phyloP scores from a whole-genome alignment of 768 basidiomycete species.

The Lactarius vividus region DNA sequence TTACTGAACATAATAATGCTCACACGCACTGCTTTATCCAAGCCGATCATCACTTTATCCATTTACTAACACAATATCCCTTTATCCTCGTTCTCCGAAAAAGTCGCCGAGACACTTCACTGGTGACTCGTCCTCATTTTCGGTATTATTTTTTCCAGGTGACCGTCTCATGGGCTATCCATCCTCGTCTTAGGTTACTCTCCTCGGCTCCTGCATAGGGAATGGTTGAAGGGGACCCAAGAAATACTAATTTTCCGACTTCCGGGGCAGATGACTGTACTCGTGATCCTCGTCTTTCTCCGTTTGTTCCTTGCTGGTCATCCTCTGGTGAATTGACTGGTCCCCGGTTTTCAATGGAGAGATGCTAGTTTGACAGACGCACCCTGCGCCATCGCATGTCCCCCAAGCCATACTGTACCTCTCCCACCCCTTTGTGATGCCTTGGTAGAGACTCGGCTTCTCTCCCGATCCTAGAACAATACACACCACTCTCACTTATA shows the following conservation, averaged over 20 bases:
- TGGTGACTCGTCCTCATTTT: neutral
- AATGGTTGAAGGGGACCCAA: neutral
- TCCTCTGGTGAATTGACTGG: neutral
- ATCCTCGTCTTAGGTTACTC: neutral
- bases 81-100: neutral
- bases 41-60: neutral
- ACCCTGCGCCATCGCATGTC: neutral
- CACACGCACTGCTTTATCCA: neutral
- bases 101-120: neutral
- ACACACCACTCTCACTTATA: neutral
- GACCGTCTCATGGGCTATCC: neutral
- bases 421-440: no score
- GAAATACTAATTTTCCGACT: neutral
- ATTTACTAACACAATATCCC: neutral
- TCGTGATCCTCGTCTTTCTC: neutral
- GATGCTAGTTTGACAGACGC: neutral
- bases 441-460: neutral
- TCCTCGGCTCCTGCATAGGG: neutral
- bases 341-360: neutral
- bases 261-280: conserved; percentile 8
- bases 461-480: neutral
- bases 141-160: neutral
- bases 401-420: neutral
- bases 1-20: neutral
- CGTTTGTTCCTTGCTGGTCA: neutral